Base-by-base conservation (phyloP, 192 early-diverging fungal genomes). In the Allomyces macrogynus region DNA sequence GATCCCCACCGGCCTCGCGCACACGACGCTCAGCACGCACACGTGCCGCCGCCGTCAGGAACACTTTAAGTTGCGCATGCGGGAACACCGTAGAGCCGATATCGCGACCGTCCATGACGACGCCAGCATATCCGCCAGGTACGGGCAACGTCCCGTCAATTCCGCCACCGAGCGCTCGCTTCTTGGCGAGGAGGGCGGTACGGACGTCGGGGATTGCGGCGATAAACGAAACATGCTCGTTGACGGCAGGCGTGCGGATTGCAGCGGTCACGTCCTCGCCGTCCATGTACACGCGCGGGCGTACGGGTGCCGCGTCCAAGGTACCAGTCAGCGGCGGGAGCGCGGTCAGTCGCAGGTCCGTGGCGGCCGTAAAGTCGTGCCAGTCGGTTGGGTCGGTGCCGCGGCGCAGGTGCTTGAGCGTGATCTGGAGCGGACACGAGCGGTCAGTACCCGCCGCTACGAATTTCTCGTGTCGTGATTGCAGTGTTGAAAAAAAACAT, bases 81-180 rank as follows among this genome's bases (percentile, higher is more conserved):
- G 89, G 87, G 27, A 89, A 77, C 1, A 91, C 79, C 0, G 80
- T 78, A 0, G 87, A 86, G 10, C 89, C 87, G 63, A 89, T 86
- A 70, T 91, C 89, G 0, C 89, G 71, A 8, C 89, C 89, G 71
- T 91, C 89, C 86, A 91, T 89, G 14, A 91, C 86, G 42, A 88
- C 66, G n/a, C 87, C 87, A 3, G 32, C 32, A 7, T 40, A 40
- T 7, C 32, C 32, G 7, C 32, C 32, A 1, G 63, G 66, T 61
- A 62, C 64, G 62, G 32, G 44, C 25, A 1, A 25, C 23, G 12
- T 67, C 43, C 1, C 24, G 11, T 10, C 43, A 62, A 2, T 63
- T 60, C 54, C 54, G 23, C 10, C 67, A 0, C 83, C 87, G 49
- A 86, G 67, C 0, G 24, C 61, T 0, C 85, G 76, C 65, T 87